Evolutionary conservation across 495 filamentous ascomycete species (phyloP).

Genomic region (Penicillium malachiteum): DNA sequence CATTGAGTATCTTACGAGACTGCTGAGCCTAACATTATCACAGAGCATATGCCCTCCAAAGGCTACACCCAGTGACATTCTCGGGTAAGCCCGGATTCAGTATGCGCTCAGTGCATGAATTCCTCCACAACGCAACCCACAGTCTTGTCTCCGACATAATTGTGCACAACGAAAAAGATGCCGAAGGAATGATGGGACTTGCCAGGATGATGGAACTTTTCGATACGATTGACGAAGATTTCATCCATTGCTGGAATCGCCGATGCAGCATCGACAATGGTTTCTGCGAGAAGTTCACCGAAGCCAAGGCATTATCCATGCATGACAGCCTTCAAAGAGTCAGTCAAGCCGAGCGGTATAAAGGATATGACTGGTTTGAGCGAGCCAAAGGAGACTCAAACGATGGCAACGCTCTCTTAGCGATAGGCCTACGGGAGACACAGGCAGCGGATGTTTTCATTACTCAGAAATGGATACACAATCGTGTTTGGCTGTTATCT

Average conservation of each 20-base stretch:
- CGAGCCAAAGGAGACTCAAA: slow-evolving; percentile 24
- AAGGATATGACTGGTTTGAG: slow-evolving; percentile 70
- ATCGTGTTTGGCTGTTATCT: slow-evolving; percentile 73
- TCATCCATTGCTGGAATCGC: slow-evolving; percentile 43
- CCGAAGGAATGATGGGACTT: slow-evolving; percentile 44
- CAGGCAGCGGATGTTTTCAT: slow-evolving; percentile 68
- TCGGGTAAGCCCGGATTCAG: slow-evolving; percentile 37
- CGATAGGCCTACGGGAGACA: slow-evolving; percentile 58
- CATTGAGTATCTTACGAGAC: background rate
- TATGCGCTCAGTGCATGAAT: slow-evolving; percentile 39
- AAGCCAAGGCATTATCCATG: slow-evolving; percentile 36
- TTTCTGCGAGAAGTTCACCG: slow-evolving; percentile 36
- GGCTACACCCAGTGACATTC: slow-evolving; percentile 41
- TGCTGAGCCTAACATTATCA: background rate
- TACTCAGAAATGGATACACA: slow-evolving; percentile 83
- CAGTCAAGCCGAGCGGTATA: slow-evolving; percentile 32
- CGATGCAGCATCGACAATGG: slow-evolving; percentile 35
- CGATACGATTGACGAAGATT: slow-evolving; percentile 43
- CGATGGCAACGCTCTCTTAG: slow-evolving; percentile 37
- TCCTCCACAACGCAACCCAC: slow-evolving; percentile 39
- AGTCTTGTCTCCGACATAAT: slow-evolving; percentile 44
- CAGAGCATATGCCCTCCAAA: slow-evolving; percentile 74
- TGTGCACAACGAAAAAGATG: slow-evolving; percentile 45
- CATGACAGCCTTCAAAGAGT: slow-evolving; percentile 34
- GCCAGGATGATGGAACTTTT: slow-evolving; percentile 43